These are phyloP conservation scores for Cladochytrium replicatum DNA, from an alignment of 192 early-diverging fungal genomes.

Conservation along the genomic window DNA sequence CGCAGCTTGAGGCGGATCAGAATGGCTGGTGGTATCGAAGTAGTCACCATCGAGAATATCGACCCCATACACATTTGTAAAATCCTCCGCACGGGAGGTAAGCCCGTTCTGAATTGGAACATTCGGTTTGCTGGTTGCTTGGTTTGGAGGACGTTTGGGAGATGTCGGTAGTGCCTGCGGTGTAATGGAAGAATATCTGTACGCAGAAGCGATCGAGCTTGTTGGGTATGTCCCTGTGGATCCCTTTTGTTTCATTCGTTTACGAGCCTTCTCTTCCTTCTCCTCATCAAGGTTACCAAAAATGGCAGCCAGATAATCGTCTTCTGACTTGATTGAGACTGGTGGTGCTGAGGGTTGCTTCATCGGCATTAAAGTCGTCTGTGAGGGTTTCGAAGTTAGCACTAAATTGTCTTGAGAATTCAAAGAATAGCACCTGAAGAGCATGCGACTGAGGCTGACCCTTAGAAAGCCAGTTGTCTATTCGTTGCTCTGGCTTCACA, in stretches of 20 bases:
- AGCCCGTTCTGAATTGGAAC: background rate
- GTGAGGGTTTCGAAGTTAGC: slow-evolving; percentile 12
- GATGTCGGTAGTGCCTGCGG: background rate
- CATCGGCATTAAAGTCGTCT: slow-evolving; percentile 4
- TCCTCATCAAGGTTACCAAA: slow-evolving; percentile 24
- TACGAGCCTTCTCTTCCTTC: slow-evolving; percentile 5
- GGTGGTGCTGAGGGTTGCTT: slow-evolving; percentile 13
- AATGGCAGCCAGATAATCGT: slow-evolving; percentile 28
- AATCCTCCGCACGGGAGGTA: background rate
- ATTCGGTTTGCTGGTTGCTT: background rate
- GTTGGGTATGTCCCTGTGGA: background rate
- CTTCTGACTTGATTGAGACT: too few species aligned
- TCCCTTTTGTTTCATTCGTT: slow-evolving; percentile 1
- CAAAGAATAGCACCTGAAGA: too few species aligned
- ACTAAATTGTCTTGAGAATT: too few species aligned
- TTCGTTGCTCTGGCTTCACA: slow-evolving; percentile 18
- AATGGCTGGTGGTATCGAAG: too few species aligned
- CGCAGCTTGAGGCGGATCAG: too few species aligned
- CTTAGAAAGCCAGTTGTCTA: slow-evolving; percentile 23
- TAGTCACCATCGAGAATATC: too few species aligned
- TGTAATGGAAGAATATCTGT: background rate
- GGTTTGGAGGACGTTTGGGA: background rate
- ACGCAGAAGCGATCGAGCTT: too few species aligned
- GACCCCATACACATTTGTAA: too few species aligned
- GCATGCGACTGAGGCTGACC: background rate